Evolutionary conservation across 2,329 filamentous ascomycete genomes (phyloP).

Genomic region (Colletotrichum gigasporum): DNA sequence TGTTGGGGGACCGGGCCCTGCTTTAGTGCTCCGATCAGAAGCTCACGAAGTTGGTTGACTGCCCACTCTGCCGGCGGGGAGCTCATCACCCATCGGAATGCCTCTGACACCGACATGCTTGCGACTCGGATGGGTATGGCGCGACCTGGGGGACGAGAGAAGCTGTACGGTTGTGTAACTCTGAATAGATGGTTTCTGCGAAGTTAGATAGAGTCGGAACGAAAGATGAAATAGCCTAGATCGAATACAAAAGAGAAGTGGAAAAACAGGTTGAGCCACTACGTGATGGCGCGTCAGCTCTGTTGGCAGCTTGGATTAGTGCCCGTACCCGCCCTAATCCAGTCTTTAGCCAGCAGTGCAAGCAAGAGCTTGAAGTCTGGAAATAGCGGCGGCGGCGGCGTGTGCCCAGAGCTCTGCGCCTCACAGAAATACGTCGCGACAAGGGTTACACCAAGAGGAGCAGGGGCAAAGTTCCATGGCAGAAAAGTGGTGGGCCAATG

Average conservation of each 20-base stretch:
- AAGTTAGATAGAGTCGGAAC: not conserved
- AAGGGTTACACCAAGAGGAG: slow-evolving; percentile 18
- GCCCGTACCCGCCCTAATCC: slow-evolving; percentile 23
- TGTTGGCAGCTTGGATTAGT: slow-evolving; percentile 25
- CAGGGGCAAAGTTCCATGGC: not conserved
- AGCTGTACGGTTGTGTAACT: not conserved
- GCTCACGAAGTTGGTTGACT: slow-evolving; percentile 79
- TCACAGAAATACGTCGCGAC: slow-evolving; percentile 28
- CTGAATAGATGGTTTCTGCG: not conserved
- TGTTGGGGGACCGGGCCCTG: slow-evolving; percentile 94
- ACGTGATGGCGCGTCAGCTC: slow-evolving; percentile 24
- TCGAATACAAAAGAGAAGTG: slow-evolving; percentile 3
- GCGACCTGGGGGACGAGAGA: not conserved
- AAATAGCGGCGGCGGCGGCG: slow-evolving; percentile 25
- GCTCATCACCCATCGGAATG: slow-evolving; percentile 77
- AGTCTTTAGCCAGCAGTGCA: slow-evolving; percentile 7
- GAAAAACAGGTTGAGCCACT: slow-evolving; percentile 11
- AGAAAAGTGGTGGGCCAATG: slow-evolving; percentile 14
- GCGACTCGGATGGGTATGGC: not conserved
- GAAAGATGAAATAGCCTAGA: not conserved
- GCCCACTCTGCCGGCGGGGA: slow-evolving; percentile 94
- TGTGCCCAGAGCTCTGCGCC: slow-evolving; percentile 33
- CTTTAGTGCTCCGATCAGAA: slow-evolving; percentile 87
- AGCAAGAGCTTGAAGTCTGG: slow-evolving; percentile 24
- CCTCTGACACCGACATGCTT: slow-evolving; percentile 67